Conservation (phyloP, 169 alveolate species). For the Plasmodium yoelii region DNA sequence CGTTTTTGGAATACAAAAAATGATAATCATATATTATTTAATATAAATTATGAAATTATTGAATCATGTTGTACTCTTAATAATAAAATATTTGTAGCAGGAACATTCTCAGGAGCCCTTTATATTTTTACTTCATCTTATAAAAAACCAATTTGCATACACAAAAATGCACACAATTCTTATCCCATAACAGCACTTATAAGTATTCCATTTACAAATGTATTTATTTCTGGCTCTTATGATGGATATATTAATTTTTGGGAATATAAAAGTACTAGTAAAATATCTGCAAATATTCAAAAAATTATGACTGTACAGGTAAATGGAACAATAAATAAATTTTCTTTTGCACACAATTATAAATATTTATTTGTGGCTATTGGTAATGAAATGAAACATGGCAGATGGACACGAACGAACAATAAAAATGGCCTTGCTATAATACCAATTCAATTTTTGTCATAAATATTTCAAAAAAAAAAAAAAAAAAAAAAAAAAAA, state of each 20-base stretch:
- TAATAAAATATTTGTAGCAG: slow-evolving; percentile 61
- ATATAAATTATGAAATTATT: slow-evolving; percentile 58
- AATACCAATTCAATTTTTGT: slow-evolving; percentile 47
- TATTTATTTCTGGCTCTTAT: slow-evolving; percentile 68
- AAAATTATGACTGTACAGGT: slow-evolving; percentile 54
- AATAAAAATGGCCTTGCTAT: slow-evolving; percentile 55
- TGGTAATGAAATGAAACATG: slow-evolving; percentile 70
- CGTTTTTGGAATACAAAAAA: slow-evolving; percentile 73
- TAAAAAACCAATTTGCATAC: slow-evolving; percentile 60
- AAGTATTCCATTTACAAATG: slow-evolving; percentile 53
- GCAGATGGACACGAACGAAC: slow-evolving; percentile 44
- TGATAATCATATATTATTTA: slow-evolving; percentile 70
- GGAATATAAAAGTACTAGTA: slow-evolving; percentile 51
- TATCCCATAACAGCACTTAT: slow-evolving; percentile 42
- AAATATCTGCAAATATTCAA: slow-evolving; percentile 35
- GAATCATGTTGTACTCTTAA: slow-evolving; percentile 72
- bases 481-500: neutral
- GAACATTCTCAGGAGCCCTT: slow-evolving; percentile 60
- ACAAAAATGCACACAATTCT: slow-evolving; percentile 56
- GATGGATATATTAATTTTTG: slow-evolving; percentile 71
- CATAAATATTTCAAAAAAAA: slow-evolving; percentile 13
- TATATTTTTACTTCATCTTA: slow-evolving; percentile 61
- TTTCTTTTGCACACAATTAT: slow-evolving; percentile 66
- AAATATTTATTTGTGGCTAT: slow-evolving; percentile 45
- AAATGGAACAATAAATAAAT: slow-evolving; percentile 40